These are phyloP conservation scores for Pseudocercospora macadamiae DNA, from an alignment of 2,329 filamentous ascomycete genomes.

Conservation along the genomic window DNA sequence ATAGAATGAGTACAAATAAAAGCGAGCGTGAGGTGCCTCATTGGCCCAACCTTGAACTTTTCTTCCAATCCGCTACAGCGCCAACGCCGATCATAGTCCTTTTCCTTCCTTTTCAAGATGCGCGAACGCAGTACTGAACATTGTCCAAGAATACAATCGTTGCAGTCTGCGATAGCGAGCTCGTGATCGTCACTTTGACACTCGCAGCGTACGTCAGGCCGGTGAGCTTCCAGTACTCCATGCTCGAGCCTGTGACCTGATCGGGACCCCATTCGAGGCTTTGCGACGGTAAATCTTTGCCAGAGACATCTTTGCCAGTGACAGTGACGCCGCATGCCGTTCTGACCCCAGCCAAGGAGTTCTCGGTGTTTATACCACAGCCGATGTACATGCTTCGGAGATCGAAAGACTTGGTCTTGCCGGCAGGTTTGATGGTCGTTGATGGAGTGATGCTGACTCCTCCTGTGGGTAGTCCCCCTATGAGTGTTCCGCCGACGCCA, in stretches of 20 bases:
- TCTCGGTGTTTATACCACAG: not conserved
- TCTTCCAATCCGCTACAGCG: too few species aligned
- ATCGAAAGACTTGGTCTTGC: not conserved
- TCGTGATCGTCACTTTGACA: not conserved
- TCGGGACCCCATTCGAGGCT: not conserved
- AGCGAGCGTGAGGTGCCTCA: too few species aligned
- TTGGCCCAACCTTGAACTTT: too few species aligned
- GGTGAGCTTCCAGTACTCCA: not conserved
- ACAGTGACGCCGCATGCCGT: not conserved
- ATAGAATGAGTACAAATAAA: not conserved
- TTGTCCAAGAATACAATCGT: not conserved
- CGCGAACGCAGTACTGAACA: not conserved
- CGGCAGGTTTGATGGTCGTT: not conserved
- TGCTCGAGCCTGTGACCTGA: not conserved
- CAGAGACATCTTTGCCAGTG: not conserved
- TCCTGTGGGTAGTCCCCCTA: not conserved
- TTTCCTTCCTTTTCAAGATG: too few species aligned
- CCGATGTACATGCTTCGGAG: not conserved
- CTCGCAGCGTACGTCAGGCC: not conserved
- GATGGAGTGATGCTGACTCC: not conserved
- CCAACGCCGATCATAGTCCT: too few species aligned
- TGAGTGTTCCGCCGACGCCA: not conserved
- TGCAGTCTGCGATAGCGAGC: not conserved
- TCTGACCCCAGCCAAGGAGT: not conserved
- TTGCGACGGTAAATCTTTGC: not conserved